Evolutionary conservation across 495 filamentous ascomycete species (phyloP), one percentile per base, ranked within the genome.

Genomic region (Poronia punctata): DNA sequence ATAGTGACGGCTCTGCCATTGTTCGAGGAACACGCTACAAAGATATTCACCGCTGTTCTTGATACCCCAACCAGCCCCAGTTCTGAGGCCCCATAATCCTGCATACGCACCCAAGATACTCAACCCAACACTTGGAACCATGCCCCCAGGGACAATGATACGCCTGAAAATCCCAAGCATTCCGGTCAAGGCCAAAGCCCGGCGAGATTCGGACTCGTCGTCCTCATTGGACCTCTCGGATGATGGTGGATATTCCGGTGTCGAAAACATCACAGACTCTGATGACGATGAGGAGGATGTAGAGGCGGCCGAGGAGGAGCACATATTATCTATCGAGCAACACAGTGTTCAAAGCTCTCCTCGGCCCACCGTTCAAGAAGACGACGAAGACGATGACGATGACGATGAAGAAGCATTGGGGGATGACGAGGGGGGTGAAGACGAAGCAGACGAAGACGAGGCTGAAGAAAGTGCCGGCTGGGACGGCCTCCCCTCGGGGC

Each of bases 281-380:
- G 82, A 86, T 45, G 82, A 84, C 11, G 82, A 86, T 58, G 83
- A 87, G 49, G 72, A 79, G 53, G 76, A 80, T 65, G 71, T 87
- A 18, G 72, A 80, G 50, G 74, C 78, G 62, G 66, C 76, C 49
- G 84, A 92, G 71, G 84, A 86, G 63, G 64, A 78, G 55, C 71
- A 79, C 48, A 84, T 88, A 35, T 68, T 86, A 34, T 53, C 56
- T 23, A 45, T 61, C 35, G 58, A 57, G 38, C 60, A 54, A 48
- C 55, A 57, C 39, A 37, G 21, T 15, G 49, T 44, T 27, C 58
- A 35, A 45, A 46, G 43, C 39, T 38, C 68, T 50, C 57, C 68
- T 68, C 69, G 65, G 63, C 64, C 68, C 29, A 51, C 52, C 15
- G 58, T 62, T 0, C 54, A 54, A 0, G 48, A 56, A 18, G 59